These are phyloP conservation scores for Farysia itapuensis DNA, from an alignment of 1,284 basidiomycete genomes.

Conservation along the genomic window DNA sequence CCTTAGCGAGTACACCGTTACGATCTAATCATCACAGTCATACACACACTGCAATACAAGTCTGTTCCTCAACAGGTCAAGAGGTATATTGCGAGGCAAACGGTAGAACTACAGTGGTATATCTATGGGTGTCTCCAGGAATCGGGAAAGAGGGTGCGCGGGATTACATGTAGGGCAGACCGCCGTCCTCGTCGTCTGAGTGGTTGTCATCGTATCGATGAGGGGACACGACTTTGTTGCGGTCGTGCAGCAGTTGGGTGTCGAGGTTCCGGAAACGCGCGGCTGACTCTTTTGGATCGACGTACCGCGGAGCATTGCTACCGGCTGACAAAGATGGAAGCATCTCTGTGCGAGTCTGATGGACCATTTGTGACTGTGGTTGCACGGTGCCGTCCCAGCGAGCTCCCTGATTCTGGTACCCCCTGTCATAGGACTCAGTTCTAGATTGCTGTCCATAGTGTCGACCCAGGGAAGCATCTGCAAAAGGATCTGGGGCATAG, in stretches of 20 bases:
- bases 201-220: conserved; percentile 1
- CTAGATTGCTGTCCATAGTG: no score
- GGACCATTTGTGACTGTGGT: no score
- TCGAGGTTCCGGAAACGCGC: conserved; percentile 19
- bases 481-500: background rate
- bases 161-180: conserved; percentile 26
- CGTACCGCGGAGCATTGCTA: conserved; percentile 14
- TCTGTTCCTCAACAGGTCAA: no score
- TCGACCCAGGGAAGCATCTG: no score
- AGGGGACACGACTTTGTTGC: conserved; percentile 18
- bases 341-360: no score
- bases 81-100: no score
- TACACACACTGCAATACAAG: no score
- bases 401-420: no score
- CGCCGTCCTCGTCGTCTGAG: conserved; percentile 18
- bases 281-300: conserved; percentile 20
- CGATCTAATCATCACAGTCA: no score
- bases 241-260: conserved; percentile 14
- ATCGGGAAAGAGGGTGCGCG: background rate
- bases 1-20: conserved; percentile 10
- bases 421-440: no score
- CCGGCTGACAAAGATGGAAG: no score
- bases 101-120: background rate
- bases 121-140: background rate
- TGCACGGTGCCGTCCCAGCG: no score